These are phyloP conservation scores for Fusarium sororula DNA, from an alignment of 2,329 filamentous ascomycete species.

Conservation along the genomic window DNA sequence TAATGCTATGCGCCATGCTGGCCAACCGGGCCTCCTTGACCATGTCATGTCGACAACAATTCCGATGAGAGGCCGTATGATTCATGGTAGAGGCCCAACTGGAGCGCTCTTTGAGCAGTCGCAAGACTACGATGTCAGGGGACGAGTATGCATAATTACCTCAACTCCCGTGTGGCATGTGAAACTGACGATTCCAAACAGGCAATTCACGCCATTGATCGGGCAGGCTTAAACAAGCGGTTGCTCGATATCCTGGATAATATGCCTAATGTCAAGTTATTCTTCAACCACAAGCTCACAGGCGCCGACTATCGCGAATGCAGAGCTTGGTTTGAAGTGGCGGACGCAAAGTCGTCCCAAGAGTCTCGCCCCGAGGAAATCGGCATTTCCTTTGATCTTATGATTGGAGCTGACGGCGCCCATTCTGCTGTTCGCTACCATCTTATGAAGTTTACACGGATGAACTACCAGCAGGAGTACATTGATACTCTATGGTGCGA, in stretches of 20 bases:
- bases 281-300: constrained; percentile 93
- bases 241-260: constrained; percentile 84
- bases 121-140: constrained; percentile 92
- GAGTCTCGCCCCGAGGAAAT: constrained; percentile 71
- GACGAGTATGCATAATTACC: constrained; percentile 67
- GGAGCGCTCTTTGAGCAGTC: constrained; percentile 79
- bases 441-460: constrained; percentile 92
- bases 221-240: constrained; percentile 81
- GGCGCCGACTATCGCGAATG: constrained; percentile 84
- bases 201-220: constrained; percentile 87
- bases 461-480: constrained; percentile 94
- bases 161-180: constrained; percentile 9
- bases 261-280: constrained; percentile 88
- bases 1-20: constrained; percentile 80
- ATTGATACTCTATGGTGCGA: constrained; percentile 98
- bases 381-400: constrained; percentile 86
- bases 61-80: constrained; percentile 96
- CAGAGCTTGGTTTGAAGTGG: constrained; percentile 86
- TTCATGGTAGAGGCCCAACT: constrained; percentile 74
- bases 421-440: constrained; percentile 92
- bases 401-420: constrained; percentile 94
- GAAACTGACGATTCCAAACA: constrained; percentile 48
- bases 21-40: constrained; percentile 73
- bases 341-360: constrained; percentile 47
- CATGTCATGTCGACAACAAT: constrained; percentile 81